Conservation (phyloP, 257 asterid genomes). For the Ocimum tenuiflorum region DNA sequence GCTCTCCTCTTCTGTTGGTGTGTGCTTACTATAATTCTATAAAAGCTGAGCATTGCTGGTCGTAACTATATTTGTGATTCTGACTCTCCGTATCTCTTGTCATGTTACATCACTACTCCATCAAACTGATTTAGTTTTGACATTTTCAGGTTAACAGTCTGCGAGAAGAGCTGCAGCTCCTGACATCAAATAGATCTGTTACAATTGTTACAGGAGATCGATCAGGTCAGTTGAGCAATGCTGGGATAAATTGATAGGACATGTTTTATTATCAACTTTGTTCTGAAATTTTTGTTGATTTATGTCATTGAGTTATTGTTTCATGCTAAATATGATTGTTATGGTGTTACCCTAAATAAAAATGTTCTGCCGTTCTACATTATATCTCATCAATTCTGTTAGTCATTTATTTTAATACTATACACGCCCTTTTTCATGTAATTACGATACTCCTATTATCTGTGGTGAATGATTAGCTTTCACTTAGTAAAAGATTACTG, state of each 20-base stretch:
- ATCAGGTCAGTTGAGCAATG: constrained; percentile 51
- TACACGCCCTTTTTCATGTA: background rate
- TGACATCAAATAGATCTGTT: constrained; percentile 55
- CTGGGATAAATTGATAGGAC: constrained; percentile 8
- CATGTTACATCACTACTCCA: background rate
- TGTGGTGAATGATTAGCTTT: background rate
- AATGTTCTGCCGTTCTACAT: constrained; percentile 1
- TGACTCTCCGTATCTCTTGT: background rate
- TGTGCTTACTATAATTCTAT: background rate
- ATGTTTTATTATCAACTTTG: background rate
- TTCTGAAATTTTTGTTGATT: background rate
- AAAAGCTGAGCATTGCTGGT: background rate
- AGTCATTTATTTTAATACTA: background rate
- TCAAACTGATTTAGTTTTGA: constrained; percentile 9
- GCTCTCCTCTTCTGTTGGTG: background rate
- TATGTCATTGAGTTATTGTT: background rate
- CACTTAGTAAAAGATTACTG: background rate
- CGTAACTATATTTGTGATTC: background rate
- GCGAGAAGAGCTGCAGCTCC: constrained; percentile 65
- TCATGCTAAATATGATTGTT: background rate
- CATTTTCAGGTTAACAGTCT: constrained; percentile 63
- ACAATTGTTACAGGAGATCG: constrained; percentile 63
- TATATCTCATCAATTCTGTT: background rate
- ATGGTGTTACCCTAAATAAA: background rate
- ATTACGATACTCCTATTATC: background rate